Evolutionary conservation across 345 rosid species (phyloP).

Genomic region (Sonneratia caseolaris): DNA sequence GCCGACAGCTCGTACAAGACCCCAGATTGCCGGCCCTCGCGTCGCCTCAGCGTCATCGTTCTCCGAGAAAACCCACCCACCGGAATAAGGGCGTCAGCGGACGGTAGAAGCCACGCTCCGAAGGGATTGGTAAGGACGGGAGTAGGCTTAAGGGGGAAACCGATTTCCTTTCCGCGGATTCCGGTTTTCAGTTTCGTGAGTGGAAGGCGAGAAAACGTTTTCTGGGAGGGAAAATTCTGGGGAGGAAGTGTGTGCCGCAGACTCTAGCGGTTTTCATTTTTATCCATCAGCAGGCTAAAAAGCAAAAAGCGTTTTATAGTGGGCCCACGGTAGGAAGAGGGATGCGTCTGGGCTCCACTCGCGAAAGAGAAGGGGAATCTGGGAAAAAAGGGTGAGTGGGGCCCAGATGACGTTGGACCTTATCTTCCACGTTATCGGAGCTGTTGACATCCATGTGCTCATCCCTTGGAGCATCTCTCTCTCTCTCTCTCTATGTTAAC

Average conservation of each 20-base stretch:
- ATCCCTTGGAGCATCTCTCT: too few relatives aligned
- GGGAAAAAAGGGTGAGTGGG: background rate
- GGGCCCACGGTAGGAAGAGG: background rate
- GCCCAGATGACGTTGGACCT: constrained; percentile 5
- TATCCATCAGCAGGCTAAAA: background rate
- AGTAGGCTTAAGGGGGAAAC: background rate
- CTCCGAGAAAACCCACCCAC: background rate
- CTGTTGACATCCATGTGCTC: background rate
- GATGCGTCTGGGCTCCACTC: background rate
- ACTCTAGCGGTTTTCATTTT: background rate
- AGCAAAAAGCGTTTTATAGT: background rate
- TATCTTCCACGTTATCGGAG: constrained; percentile 2
- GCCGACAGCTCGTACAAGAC: constrained; percentile 56
- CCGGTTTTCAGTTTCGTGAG: background rate
- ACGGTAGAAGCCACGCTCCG: background rate
- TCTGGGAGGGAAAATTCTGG: background rate
- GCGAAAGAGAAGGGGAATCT: background rate
- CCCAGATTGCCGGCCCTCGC: constrained; percentile 46
- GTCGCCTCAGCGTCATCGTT: constrained; percentile 34
- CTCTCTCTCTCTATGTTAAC: background rate
- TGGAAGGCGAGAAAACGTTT: background rate
- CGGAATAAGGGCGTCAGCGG: background rate
- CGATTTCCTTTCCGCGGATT: background rate
- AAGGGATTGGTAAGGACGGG: background rate
- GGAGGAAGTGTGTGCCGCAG: background rate